Conservation (phyloP, 139 green algal species). For the Chlamydomonas sp. region DNA sequence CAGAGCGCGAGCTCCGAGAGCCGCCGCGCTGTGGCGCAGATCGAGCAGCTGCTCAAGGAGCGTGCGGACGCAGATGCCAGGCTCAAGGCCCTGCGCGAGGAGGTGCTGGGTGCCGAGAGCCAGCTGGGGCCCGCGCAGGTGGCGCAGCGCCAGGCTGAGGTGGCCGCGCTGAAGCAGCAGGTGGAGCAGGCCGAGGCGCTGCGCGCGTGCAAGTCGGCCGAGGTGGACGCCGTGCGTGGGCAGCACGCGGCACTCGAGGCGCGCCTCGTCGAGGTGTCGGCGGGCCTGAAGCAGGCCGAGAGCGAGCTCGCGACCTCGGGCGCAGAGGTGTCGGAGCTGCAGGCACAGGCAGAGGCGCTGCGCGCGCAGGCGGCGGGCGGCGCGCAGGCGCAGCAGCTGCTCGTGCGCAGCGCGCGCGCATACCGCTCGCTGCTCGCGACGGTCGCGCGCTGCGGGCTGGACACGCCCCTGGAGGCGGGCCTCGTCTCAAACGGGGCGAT, state of each 20-base stretch:
- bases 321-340: neutral
- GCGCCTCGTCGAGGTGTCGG: neutral
- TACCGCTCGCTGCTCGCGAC: slow-evolving; percentile 10
- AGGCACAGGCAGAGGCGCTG: neutral
- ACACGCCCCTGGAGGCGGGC: neutral
- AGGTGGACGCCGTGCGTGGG: neutral
- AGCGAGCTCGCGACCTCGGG: neutral
- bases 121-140: neutral
- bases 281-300: neutral
- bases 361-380: neutral
- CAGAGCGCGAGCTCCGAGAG: neutral
- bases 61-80: slow-evolving; percentile 2
- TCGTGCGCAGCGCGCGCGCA: neutral
- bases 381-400: neutral
- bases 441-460: neutral
- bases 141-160: neutral
- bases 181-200: slow-evolving; percentile 5
- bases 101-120: too few relatives aligned
- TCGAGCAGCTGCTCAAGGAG: neutral
- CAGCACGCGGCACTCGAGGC: neutral
- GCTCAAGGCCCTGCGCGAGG: too few relatives aligned
- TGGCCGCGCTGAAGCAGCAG: slow-evolving; percentile 8
- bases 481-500: neutral
- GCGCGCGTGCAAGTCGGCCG: neutral
- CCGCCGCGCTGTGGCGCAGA: neutral